Base-by-base conservation (phyloP, 1,284 basidiomycete species). In the Albatrellus sp. region DNA sequence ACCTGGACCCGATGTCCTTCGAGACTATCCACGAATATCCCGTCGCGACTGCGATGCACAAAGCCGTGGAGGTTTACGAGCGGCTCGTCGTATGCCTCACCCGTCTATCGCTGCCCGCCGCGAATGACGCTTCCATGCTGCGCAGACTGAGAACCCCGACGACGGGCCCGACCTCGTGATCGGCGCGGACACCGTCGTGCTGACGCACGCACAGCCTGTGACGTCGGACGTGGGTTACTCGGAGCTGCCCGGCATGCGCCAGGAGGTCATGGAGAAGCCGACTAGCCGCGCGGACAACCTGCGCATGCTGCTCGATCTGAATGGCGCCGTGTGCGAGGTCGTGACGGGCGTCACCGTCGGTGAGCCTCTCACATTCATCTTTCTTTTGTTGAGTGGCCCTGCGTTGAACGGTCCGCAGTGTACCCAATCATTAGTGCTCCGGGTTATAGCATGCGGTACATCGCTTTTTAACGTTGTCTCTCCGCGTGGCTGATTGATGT, bases 151-250 rank as follows among this genome's bases (percentile, higher is more conserved):
- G 46, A 62, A 86, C 52, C 86, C 88, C 7, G 80, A 90, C 16
- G 77, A 94, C 57, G 73, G 90, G 1, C 92, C 93, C 2, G 93
- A 98, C 62, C 73, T 98, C 19, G 91, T 98, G 38, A 97, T 98
- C 51, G 84, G 78, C 50, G 92, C 91, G 48, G 92, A 97, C 57
- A 96, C 92, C 0, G 78, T 97, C 13, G 90, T 96, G 16, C 67
- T 96, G 40, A 87, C 86, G 14, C 88, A 90, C 47, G 77, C 78
- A 11, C 67, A 70, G 46, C 75, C 77, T 1, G 62, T 72, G 29
- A 70, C 74, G 2, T 70, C 76, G 40, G 55, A 76, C 46, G 66
- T 67, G 14, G 62, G 69, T 7, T 72, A 69, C 49, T 67, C 67
- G 11, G 65, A 75, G 32, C 60, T 70, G 11, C 69, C 72, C 5